Base-by-base conservation (phyloP, 2,329 filamentous ascomycete species). In the Fusarium metavorans region DNA sequence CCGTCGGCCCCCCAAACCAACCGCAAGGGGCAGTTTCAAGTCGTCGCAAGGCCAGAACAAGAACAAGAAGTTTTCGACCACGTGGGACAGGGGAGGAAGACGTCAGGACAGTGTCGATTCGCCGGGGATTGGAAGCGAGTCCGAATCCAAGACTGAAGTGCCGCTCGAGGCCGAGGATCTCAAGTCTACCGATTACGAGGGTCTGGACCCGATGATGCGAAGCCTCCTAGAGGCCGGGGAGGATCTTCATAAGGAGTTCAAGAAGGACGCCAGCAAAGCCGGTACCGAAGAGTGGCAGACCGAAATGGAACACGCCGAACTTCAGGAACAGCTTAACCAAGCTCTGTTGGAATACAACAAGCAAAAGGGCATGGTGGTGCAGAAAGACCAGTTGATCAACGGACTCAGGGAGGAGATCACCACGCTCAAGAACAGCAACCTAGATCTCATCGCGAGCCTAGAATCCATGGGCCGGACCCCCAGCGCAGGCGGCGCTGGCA, bases 161-260 rank as follows among this genome's bases (percentile, higher is more conserved):
- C 27, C 18, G 18, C 27, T 13, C 18, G 48, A 54, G 18, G 27
- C 48, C 6, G 5, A 54, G 25, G 25, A 50, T 13, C 16, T 30
- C 25, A n/a, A n/a, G 48, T 7, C 11, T 52, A 13, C 16, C 13
- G 27, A 32, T 20, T 54, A 20, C 25, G 20, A 37, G 5, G 6
- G 43, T 5, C 27, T 61, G 25, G 25, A 50, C 11, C 20, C 62
- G 20, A 39, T 66, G 23, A 73, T 75, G 50, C 16, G 30, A 34
- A 45, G 37, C 32, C 14, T 60, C 4, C 2, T 73, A 11, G 2
- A 16, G 5, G 10, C 25, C 32, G 65, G 52, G 34, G 13, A n/a
- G 6, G 16, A 67, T 11, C 48, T 75, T 35, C 48, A 34, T 5
- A 9, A 35, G 18, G 65, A 73, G 48, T 73, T 39, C n/a, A 20